Evolutionary conservation across 2,329 filamentous ascomycete genomes (phyloP), one percentile per base, ranked within the genome.

Genomic region (Calonectria pauciramosa): DNA sequence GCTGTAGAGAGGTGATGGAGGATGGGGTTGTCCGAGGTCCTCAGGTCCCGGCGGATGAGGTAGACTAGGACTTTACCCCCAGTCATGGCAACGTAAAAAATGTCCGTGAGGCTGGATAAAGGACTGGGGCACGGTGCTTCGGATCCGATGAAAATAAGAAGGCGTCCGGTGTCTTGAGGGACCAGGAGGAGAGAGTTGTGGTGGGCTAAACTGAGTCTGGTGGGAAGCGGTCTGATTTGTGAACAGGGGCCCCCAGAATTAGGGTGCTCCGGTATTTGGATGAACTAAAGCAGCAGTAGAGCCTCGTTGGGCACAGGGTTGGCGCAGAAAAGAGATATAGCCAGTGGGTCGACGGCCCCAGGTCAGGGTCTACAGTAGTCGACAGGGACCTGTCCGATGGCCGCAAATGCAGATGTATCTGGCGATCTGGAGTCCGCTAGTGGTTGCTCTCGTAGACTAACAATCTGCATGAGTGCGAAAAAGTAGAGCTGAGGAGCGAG

Each of bases 21-120:
- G 52, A 96, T 88, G 0, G 94, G 94, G 80, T 96, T 96, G 84
- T 96, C 94, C 34, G 90, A 88, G 32, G 94, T 87, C 74, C 95
- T 93, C 26, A 96, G 87, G 82, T 96, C 95, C 78, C 93, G 91
- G 56, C 94, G 91, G 44, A 96, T 84, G 28, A 96, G 83, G 81
- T 95, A 96, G 70, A 96, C 87, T 67, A 96, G 86, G 30, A 94
- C 87, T 38, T 89, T 91, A 38, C 80, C 80, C 47, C 81, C 77
- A 59, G 82, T 74, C 85, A 87, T 87, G 51, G 52, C 76, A 11
- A 54, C 68, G n/a, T 32, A 16, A 32, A 30, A 68, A 14, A 47
- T 28, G 67, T 28, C n/a, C 28, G 41, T 34, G 30, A 66, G 36
- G 59, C 30, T 68, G 32, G 20, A 16, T 30, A 38, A 47, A 38